Evolutionary conservation across 2,329 filamentous ascomycete genomes (phyloP), one percentile per base, ranked within the genome.

Genomic region (Parascedosporium putredinis): DNA sequence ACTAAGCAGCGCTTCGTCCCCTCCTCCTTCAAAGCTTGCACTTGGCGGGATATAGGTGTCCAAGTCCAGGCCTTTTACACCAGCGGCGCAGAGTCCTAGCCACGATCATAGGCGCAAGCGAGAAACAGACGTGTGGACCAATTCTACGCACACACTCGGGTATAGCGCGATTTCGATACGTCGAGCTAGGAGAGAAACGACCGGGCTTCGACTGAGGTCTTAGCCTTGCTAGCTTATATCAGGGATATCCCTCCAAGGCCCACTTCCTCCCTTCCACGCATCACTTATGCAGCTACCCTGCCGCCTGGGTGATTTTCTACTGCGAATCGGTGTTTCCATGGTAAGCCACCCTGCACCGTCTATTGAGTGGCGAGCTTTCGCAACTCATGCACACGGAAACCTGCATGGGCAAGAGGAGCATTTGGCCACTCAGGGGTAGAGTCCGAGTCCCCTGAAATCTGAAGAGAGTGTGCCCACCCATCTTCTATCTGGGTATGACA

Each of bases 221-320:
- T 10, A 6, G 7, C 38, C 18, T 2, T 16, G 38, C 12, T n/a
- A 10, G 18, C 33, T 16, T 25, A 38, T 18, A 27, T 33, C 31
- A 38, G 18, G n/a, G 14, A n/a, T 20, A 20, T 22, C 12, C 22
- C n/a, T 24, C 23, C 43, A 4, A 14, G 5, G n/a, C 43, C 7
- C 23, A n/a, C 43, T 25, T 23, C 43, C 22, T 23, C 23, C 33
- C 33, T 40, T 27, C 46, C 22, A 42, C 46, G 46, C 46, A 16
- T 38, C 14, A 40, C 1, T 18, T 48, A 49, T 49, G 47, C 47
- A 49, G 36, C 47, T 49, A 43, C 47, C 47, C 47, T 24, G 10
- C 38, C 38, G n/a, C 14, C 38, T 20, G 36, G 20, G 8, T 14
- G n/a, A n/a, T n/a, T n/a, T 23, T 29, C 23, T 45, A 14, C 22